Evolutionary conservation across 176 grass and related monocot species (phyloP).

Genomic region (Hordeum marinum): DNA sequence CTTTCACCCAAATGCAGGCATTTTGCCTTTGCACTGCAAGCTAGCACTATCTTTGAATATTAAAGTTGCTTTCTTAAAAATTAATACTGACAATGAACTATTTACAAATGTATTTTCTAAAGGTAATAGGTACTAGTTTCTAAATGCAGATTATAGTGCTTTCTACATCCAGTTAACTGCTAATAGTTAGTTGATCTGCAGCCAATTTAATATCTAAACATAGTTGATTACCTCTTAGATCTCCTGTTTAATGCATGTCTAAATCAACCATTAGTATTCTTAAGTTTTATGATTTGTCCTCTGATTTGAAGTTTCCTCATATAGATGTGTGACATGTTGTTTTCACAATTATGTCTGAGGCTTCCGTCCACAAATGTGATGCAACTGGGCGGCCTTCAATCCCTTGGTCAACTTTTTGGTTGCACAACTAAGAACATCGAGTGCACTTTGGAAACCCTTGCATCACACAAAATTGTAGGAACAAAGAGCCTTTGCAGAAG

Average conservation of each 20-base stretch:
- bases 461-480: constrained; percentile 36
- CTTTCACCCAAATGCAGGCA: background rate
- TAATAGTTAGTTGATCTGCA: background rate
- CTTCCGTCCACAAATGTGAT: constrained; percentile 50
- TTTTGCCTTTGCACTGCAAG: background rate
- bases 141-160: background rate
- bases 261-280: background rate
- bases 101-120: background rate
- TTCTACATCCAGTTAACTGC: background rate
- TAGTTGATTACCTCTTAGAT: background rate
- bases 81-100: background rate
- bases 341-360: constrained; percentile 86
- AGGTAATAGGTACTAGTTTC: background rate
- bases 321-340: constrained; percentile 97
- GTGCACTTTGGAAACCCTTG: constrained; percentile 37
- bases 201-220: background rate
- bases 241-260: background rate
- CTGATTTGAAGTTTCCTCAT: constrained; percentile 21
- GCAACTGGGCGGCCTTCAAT: constrained; percentile 50
- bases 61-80: constrained; percentile 3
- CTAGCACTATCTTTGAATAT: background rate
- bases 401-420: constrained; percentile 66
- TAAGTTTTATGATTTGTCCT: background rate
- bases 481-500: constrained; percentile 36
- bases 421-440: constrained; percentile 51